These are phyloP conservation scores for Pezicula radicicola DNA, from an alignment of 2,329 filamentous ascomycete species.

Conservation along the genomic window DNA sequence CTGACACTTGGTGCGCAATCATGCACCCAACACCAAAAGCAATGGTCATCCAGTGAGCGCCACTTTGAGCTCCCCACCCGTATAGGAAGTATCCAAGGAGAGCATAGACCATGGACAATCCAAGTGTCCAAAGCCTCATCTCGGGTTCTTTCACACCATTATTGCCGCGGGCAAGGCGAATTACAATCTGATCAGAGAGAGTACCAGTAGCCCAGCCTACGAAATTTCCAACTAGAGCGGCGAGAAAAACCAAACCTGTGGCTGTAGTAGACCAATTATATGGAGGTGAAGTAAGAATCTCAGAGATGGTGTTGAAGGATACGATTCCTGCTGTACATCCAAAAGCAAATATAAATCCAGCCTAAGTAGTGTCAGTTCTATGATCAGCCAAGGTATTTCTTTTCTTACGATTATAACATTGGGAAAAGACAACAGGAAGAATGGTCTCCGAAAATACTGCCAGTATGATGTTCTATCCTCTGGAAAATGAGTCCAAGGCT, in stretches of 20 bases:
- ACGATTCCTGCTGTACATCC: conserved; percentile 37
- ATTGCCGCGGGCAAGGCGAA: conserved; percentile 31
- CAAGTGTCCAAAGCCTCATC: conserved; percentile 34
- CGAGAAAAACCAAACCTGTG: conserved; percentile 27
- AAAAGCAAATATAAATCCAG: conserved; percentile 37
- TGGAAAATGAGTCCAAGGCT: too few relatives aligned
- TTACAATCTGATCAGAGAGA: conserved; percentile 28
- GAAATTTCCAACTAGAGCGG: conserved; percentile 30
- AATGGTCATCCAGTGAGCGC: conserved; percentile 29
- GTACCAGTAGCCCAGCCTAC: conserved; percentile 32
- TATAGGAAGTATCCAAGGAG: conserved; percentile 34
- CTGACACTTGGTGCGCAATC: conserved; percentile 37
- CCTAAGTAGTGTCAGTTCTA: conserved; percentile 12
- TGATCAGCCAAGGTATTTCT: too few relatives aligned
- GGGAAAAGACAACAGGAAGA: conserved; percentile 35
- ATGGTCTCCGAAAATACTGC: conserved; percentile 37
- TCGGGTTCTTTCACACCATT: conserved; percentile 34
- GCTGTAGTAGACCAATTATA: conserved; percentile 9
- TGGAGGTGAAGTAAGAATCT: conserved; percentile 5
- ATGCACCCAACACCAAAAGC: conserved; percentile 33
- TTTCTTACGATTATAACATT: conserved; percentile 27
- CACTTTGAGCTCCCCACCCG: conserved; percentile 32
- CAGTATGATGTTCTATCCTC: conserved; percentile 32
- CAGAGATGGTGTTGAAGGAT: conserved; percentile 36
- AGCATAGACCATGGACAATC: conserved; percentile 29